Conservation (phyloP, 2,329 filamentous ascomycete genomes). For the Truncatella angustata region DNA sequence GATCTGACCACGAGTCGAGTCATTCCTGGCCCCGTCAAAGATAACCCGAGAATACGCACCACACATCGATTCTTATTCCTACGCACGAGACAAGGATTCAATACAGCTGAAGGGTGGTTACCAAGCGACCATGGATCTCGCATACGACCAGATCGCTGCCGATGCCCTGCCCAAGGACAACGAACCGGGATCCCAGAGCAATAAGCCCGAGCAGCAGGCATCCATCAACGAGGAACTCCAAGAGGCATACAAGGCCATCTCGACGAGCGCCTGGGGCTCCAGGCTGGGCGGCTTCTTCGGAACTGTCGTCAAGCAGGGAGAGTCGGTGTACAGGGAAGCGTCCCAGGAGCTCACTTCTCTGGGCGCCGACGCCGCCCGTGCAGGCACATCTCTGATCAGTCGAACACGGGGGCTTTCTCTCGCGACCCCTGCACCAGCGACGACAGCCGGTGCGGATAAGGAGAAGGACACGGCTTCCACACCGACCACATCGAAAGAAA, state of each 20-base stretch:
- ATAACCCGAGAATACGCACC: no score
- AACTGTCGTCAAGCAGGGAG: conserved; percentile 91
- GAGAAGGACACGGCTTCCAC: conserved; percentile 38
- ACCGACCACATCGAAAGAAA: conserved; percentile 40
- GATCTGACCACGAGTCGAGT: no score
- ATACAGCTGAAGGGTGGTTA: no score
- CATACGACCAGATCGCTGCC: conserved; percentile 95
- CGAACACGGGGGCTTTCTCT: conserved; percentile 74
- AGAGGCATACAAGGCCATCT: conserved; percentile 93
- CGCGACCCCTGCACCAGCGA: conserved; percentile 36
- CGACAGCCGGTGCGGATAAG: conserved; percentile 30
- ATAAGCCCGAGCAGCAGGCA: conserved; percentile 40
- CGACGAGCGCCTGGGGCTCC: conserved; percentile 86
- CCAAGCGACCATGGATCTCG: conserved; percentile 85
- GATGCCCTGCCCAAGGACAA: conserved; percentile 65
- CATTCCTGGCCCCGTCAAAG: no score
- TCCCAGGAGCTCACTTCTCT: conserved; percentile 80
- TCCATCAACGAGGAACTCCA: conserved; percentile 85
- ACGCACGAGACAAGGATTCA: no score
- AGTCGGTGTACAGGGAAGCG: conserved; percentile 78
- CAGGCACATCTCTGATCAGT: conserved; percentile 66
- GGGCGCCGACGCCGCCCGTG: conserved; percentile 74
- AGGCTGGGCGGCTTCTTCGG: conserved; percentile 85
- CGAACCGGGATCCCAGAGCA: conserved; percentile 43
- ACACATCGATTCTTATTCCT: no score